phyloP scores from a whole-genome alignment of 306 rosid genomes.

The Quercus suber region DNA sequence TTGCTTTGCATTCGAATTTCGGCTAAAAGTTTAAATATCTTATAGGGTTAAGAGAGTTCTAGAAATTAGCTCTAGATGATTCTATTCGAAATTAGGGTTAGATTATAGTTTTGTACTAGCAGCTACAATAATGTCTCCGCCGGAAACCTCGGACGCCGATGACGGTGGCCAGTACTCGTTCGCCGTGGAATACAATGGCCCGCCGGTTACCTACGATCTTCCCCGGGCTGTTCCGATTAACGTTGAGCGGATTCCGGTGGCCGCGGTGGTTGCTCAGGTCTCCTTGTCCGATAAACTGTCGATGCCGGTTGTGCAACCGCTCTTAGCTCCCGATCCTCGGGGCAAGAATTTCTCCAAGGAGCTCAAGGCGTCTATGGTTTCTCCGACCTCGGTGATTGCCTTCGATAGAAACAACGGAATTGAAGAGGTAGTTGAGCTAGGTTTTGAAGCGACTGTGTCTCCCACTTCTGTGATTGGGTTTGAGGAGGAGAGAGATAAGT shows the following conservation, averaged over 20 bases:
- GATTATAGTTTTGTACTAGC: neutral
- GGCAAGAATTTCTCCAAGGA: slow-evolving; percentile 55
- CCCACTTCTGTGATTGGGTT: slow-evolving; percentile 79
- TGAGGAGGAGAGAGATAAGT: slow-evolving; percentile 53
- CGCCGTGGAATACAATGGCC: slow-evolving; percentile 72
- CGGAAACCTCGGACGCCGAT: slow-evolving; percentile 30
- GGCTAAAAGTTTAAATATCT: slow-evolving; percentile 19
- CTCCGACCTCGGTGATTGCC: slow-evolving; percentile 73
- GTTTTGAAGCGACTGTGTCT: slow-evolving; percentile 55
- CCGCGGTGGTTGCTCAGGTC: slow-evolving; percentile 53
- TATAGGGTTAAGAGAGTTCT: neutral
- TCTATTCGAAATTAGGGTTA: slow-evolving; percentile 32
- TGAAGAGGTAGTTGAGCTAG: slow-evolving; percentile 39
- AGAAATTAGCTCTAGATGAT: slow-evolving; percentile 32
- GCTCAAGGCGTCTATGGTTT: slow-evolving; percentile 57
- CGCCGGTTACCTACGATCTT: slow-evolving; percentile 62
- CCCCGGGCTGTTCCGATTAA: slow-evolving; percentile 75
- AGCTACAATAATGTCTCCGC: slow-evolving; percentile 60
- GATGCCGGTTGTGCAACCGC: slow-evolving; percentile 87
- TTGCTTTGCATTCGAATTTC: slow-evolving; percentile 38
- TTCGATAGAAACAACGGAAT: slow-evolving; percentile 47
- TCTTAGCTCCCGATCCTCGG: slow-evolving; percentile 43
- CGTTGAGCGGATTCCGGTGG: slow-evolving; percentile 64
- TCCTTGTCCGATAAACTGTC: slow-evolving; percentile 42
- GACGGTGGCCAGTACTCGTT: slow-evolving; percentile 54